Evolutionary conservation across 495 filamentous ascomycete species (phyloP), one percentile per base, ranked within the genome.

Genomic region (Chaetomium fimeti): DNA sequence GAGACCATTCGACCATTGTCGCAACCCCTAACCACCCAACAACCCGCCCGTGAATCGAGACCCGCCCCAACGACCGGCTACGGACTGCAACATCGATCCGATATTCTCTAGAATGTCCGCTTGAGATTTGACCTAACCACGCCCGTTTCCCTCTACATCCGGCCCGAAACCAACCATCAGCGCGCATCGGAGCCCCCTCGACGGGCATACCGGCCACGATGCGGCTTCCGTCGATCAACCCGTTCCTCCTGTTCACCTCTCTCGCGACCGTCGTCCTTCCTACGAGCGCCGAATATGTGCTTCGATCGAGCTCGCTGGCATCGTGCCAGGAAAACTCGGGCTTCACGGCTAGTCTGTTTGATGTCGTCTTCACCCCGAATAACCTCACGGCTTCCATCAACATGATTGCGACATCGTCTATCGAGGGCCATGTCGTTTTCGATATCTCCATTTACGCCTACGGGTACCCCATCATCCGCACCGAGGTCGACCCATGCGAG

Each of bases 311-410:
- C 68, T 91, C 91, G 47, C 80, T 96, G 62, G 89, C 86, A 66
- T 78, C 90, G 36, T 96, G 91, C 71, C 89, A 91, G 76, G 81
- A 85, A 43, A 87, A 90, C 71, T 90, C 88, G 8, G 87, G 85
- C 67, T 93, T 94, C 73, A 89, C 89, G 5, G 91, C 91, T 51
- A 90, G 87, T 66, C 81, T 92, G 28, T 94, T 96, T 81, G 87
- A 89, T 60, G 88, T 94, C 74, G 79, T 81, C 60, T 94, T 91
- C 76, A 91, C 88, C 4, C 91, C 91, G 15, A 79, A 85, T 67
- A 91, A 94, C 76, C 83, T 81, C 60, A 86, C 87, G 6, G 81
- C 93, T 45, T 72, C 79, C 53, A 85, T 97, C 71, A 84, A 89
- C 70, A 87, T 98, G 74, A 82, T 89, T 69, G 93, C 91, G 63